Base-by-base conservation (phyloP, 2,329 filamentous ascomycete species). In the Amauroascus verrucosus region DNA sequence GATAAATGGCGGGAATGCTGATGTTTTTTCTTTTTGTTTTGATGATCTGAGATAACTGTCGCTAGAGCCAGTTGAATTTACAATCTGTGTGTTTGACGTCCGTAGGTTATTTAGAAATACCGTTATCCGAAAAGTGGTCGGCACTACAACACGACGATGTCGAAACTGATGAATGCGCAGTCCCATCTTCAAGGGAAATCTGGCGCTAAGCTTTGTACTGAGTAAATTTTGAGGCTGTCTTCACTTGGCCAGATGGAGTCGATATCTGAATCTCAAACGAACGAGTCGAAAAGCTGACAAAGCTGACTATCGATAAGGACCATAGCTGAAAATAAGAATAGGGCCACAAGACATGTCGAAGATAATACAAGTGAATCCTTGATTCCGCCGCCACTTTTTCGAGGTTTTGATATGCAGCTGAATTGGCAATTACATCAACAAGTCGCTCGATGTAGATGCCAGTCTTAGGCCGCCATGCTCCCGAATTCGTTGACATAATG, bases 351-450 rank as follows among this genome's bases (percentile, higher is more conserved):
- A 71, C 59, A 70, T 67, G 68, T 64, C 58, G 58, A 65, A 64
- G 64, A 67, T 69, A 71, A 70, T 72, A 72, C 69, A 72, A 69
- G 44, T 67, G 53, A 66, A 63, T 63, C 65, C 62, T 63, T 66
- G 64, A 66, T 64, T 67, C 65, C 69, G 68, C 66, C 67, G 69
- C 69, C 67, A 70, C 61, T 64, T 59, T 66, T 64, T 64, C 67
- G 67, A 59, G 57, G 28, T 26, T 51, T 54, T 63, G 63, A 65
- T 60, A 67, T 49, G 49, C 32, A 53, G 48, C 67, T 18, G 61
- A 70, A 64, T 64, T 65, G 67, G 59, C 58, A 65, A 65, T 60
- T 44, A 57, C 37, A 56, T 33, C 37, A 53, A 46, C 24, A 24
- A 13, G 38, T 41, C 28, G 38, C 16, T 32, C 33, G 48, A 32